Evolutionary conservation across 768 basidiomycete genomes (phyloP), one percentile per base, ranked within the genome.

Genomic region (Galerina marginata): DNA sequence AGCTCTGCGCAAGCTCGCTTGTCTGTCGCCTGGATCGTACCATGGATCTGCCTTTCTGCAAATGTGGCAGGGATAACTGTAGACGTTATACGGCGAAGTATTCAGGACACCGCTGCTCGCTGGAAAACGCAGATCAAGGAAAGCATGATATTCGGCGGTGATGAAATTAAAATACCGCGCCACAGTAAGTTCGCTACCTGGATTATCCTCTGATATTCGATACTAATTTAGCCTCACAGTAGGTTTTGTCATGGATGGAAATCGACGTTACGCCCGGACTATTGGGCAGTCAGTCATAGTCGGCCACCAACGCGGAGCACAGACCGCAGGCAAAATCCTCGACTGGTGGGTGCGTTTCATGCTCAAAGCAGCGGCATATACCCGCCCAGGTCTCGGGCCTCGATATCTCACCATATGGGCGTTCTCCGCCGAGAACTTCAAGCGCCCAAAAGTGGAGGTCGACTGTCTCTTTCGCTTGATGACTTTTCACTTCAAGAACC

Each of bases 321-420:
- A 47, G 16, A 56, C 54, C 2, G 54, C 45, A n/a, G 33, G 54
- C 2, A 46, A 56, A 1, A 23, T 54, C 5, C 45, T 56, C 9
- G 54, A 46, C 36, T 56, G 54, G 54, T 56, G 54, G 54, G 29
- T 56, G 12, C 43, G 54, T 20, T 46, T 46, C 33, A 56, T 47
- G n/a, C 44, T 44, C 26, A 56, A 44, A 20, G 47, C 44, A 4
- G 16, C 54, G 2, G 23, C 36, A 4, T 45, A 25, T 15, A 29
- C 3, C 6, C 4, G 16, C 16, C 11, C 6, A 9, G 29, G 43
- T 10, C 23, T 29, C 14, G 29, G 43, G 2, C n/a, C 45, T 4
- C 26, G 11, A 38, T 47, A 56, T 33, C 23, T 56, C 25, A 56
- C 54, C 2, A 44, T 56, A 12, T 56, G 54, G 54, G 45, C 54